A percentile compares a stretch with the other conserved stretches of the same genome.
These are phyloP conservation scores for Eustoma russellianum DNA, from an alignment of 257 asterid species.

Conservation along the genomic window DNA sequence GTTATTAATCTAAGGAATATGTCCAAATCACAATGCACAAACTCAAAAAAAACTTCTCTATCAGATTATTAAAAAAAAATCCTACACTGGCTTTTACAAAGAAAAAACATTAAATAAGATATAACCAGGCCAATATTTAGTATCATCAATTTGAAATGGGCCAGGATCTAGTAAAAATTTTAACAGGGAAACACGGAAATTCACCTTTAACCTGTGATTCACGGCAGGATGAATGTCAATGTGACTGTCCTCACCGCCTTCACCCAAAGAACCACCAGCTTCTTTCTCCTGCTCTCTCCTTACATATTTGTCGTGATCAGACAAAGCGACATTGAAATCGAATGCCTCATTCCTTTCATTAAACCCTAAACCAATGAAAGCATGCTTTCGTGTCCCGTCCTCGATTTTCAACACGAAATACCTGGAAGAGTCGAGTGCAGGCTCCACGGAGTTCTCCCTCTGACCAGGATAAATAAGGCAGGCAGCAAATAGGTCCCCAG, in stretches of 20 bases:
- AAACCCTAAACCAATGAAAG: conserved; percentile 84
- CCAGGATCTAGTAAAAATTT: not conserved
- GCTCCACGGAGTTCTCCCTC: conserved; percentile 79
- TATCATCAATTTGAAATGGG: not conserved
- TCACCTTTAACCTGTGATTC: conserved; percentile 79
- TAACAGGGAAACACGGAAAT: not conserved
- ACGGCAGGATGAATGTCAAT: conserved; percentile 88
- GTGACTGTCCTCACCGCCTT: conserved; percentile 39
- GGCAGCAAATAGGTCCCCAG: conserved; percentile 95
- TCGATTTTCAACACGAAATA: conserved; percentile 88
- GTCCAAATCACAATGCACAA: too few relatives aligned
- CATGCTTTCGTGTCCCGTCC: conserved; percentile 89
- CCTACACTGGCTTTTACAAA: not conserved
- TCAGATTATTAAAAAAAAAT: not conserved
- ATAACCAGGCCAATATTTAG: not conserved
- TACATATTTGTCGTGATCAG: conserved; percentile 89
- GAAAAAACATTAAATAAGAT: not conserved
- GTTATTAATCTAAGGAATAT: too few relatives aligned
- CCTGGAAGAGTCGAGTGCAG: conserved; percentile 85
- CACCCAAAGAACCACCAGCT: conserved; percentile 20
- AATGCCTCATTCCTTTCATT: conserved; percentile 93
- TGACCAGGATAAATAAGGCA: conserved; percentile 87
- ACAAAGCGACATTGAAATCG: conserved; percentile 84
- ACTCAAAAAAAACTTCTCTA: too few relatives aligned
- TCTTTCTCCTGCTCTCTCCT: conserved; percentile 72